phyloP scores from a whole-genome alignment of 2,329 filamentous ascomycete species.

The Pyrenochaeta sp. region DNA sequence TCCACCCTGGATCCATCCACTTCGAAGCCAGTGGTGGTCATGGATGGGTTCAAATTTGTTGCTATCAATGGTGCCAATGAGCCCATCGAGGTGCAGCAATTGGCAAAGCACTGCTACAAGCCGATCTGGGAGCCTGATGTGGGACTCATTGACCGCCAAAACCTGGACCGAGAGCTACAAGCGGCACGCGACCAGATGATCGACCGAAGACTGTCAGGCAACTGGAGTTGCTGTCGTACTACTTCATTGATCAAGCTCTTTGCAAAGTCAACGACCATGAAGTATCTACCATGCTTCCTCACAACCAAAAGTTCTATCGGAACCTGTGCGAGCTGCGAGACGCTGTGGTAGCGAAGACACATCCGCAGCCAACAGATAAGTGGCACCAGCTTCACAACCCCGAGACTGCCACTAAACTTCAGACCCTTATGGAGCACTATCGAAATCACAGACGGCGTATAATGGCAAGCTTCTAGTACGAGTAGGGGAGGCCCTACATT shows the following conservation, averaged over 20 bases:
- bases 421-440: conserved; percentile 12
- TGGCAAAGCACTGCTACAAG: conserved; percentile 15
- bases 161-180: conserved; percentile 15
- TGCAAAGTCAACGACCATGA: conserved; percentile 5
- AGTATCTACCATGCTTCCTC: conserved; percentile 13
- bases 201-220: no score
- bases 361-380: conserved; percentile 18
- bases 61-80: conserved; percentile 7
- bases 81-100: neutral
- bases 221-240: no score
- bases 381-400: conserved; percentile 15
- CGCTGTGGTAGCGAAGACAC: conserved; percentile 4
- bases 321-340: conserved; percentile 12
- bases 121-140: no score
- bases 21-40: no score
- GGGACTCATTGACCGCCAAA: conserved; percentile 12
- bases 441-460: conserved; percentile 14
- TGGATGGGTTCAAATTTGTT: conserved; percentile 23
- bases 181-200: conserved; percentile 11
- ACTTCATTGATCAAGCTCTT: conserved; percentile 15
- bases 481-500: conserved; percentile 16
- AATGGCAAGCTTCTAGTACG: conserved; percentile 21
- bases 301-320: conserved; percentile 17
- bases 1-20: no score
- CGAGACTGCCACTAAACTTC: conserved; percentile 8